A percentile compares a stretch with the other conserved stretches of the same genome.
Conservation (phyloP, 2,329 filamentous ascomycete genomes). For the Orbilia javanica region DNA sequence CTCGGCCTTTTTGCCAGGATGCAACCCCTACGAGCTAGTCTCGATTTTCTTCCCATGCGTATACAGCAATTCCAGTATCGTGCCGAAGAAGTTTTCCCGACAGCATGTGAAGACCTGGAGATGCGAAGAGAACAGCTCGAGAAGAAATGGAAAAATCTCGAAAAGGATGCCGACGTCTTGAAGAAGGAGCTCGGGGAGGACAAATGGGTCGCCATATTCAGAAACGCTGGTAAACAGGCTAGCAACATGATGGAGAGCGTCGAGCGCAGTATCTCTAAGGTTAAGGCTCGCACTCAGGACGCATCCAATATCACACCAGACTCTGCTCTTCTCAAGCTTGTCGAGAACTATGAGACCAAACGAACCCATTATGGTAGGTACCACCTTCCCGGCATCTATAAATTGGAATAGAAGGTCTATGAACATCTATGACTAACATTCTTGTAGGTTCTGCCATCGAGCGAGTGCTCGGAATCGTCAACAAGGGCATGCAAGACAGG, state of each 20-base stretch:
- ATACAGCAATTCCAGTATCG: conserved; percentile 85
- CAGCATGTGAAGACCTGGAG: conserved; percentile 88
- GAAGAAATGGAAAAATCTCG: conserved; percentile 85
- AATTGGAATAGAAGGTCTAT: not conserved
- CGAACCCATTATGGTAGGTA: conserved; percentile 81
- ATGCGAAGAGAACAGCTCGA: conserved; percentile 81
- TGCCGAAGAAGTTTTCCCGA: conserved; percentile 84
- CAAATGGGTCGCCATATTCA: conserved; percentile 94
- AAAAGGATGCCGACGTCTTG: conserved; percentile 88
- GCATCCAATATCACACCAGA: conserved; percentile 74
- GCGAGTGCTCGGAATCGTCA: conserved; percentile 89
- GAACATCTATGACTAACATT: conserved; percentile 26
- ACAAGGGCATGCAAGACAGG: conserved; percentile 94
- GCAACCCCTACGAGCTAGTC: conserved; percentile 89
- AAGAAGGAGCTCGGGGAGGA: conserved; percentile 93
- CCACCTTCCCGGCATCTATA: not conserved
- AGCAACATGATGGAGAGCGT: conserved; percentile 98
- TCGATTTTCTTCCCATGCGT: conserved; percentile 96
- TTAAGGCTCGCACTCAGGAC: conserved; percentile 72
- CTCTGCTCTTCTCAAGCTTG: conserved; percentile 78
- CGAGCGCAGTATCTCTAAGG: conserved; percentile 83
- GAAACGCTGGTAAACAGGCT: conserved; percentile 81
- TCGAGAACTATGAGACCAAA: conserved; percentile 94
- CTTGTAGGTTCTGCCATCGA: conserved; percentile 81
- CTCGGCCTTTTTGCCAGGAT: conserved; percentile 93